phyloP scores from a whole-genome alignment of 164 flowering plant genomes.

The Macadamia tetraphylla region DNA sequence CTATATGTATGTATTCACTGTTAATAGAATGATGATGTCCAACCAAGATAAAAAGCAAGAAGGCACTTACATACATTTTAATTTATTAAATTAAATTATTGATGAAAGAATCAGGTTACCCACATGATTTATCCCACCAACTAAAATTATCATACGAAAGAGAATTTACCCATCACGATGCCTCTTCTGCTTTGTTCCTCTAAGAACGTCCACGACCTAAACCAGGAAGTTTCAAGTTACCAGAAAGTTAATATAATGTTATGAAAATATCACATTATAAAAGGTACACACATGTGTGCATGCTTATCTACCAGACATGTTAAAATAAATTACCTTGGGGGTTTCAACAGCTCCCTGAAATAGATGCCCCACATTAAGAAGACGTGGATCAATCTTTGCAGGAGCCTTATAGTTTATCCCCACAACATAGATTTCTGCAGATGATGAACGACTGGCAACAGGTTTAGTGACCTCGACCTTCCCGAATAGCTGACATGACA shows the following conservation, averaged over 20 bases:
- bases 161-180: conserved; percentile 80
- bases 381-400: conserved; percentile 95
- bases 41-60: too few species aligned
- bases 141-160: not conserved
- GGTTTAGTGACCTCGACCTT: conserved; percentile 94
- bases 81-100: not conserved
- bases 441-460: conserved; percentile 77
- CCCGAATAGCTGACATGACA: conserved; percentile 69
- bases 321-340: conserved; percentile 46
- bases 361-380: conserved; percentile 78
- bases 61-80: too few species aligned
- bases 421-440: conserved; percentile 84
- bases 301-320: not conserved
- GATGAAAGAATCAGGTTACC: not conserved
- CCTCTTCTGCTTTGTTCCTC: conserved; percentile 75
- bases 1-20: too few species aligned
- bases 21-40: too few species aligned
- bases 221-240: not conserved
- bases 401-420: conserved; percentile 84
- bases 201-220: conserved; percentile 77
- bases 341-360: conserved; percentile 66
- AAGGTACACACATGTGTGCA: not conserved
- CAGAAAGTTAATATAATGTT: not conserved
- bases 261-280: not conserved
- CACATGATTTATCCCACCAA: not conserved